Evolutionary conservation across 306 rosid genomes (phyloP), one percentile per base, ranked within the genome.

Genomic region (Ochetophila trinervis): DNA sequence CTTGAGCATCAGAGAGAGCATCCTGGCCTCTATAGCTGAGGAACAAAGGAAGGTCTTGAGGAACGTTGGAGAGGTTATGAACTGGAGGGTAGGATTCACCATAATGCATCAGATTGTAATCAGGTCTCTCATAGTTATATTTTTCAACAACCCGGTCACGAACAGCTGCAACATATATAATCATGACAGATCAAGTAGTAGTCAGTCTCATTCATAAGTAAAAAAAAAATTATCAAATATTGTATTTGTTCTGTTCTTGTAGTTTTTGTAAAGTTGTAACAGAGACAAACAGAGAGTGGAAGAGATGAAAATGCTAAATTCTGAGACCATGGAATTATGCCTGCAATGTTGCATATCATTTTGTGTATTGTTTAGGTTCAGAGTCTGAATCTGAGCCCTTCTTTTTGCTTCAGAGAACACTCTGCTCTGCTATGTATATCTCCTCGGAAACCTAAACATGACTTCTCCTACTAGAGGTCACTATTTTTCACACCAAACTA

Each of bases 21-120:
- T 93, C 99, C 34, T 35, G 61, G 24, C 94, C 96, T 0, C 99
- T 96, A 48, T 87, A 84, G 87, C 91, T 90, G n/a, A 93, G 58
- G 85, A 90, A 90, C 21, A 93, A 70, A 55, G 99, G 90, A 22
- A 93, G 79, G 54, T 90, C 65, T 8, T 32, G 78, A 4, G 99
- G 94, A 58, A 90, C 87, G 71, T 84, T 89, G 20, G 97, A 88
- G 34, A 93, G 86, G 86, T 90, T 85, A 37, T 93, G 87, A 20
- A 65, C 19, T 5, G 99, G 99, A 37, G 99, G 94, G 0, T 4
- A 11, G 30, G 24, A 6, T 19, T 80, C 62, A 51, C 97, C 94
- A 35, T 90, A 93, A 51, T 84, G 97, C 85, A 57, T 45, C 10
- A 81, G 13, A 20, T 93, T 93, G 23, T 50, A 35, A 40, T 76